A percentile compares a stretch with the other conserved stretches of the same genome.
Conservation (phyloP, 768 basidiomycete species). For the Favolaschia claudopus region DNA sequence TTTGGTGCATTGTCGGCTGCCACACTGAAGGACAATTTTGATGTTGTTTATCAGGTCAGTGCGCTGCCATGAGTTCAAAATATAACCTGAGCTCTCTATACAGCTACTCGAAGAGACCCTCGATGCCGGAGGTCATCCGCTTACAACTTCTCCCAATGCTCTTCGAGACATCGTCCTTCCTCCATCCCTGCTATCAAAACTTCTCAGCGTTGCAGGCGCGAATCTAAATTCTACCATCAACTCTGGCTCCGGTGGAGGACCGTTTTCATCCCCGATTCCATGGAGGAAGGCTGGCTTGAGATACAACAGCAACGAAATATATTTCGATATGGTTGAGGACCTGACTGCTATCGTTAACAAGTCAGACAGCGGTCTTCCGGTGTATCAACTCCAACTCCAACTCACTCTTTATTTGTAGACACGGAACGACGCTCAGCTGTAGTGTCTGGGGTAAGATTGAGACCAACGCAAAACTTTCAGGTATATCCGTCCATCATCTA, state of each 20-base stretch:
- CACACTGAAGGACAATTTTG: slow-evolving; percentile 90
- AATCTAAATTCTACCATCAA: slow-evolving; percentile 57
- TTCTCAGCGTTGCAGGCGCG: slow-evolving; percentile 61
- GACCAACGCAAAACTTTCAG: slow-evolving; percentile 78
- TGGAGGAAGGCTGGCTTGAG: slow-evolving; percentile 89
- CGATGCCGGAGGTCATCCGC: slow-evolving; percentile 89
- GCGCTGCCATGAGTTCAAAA: neutral
- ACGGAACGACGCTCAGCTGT: slow-evolving; percentile 70
- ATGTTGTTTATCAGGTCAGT: slow-evolving; percentile 90
- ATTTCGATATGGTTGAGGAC: slow-evolving; percentile 89
- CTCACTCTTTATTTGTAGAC: slow-evolving; percentile 48
- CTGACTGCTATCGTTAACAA: slow-evolving; percentile 81
- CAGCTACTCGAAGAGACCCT: slow-evolving; percentile 96
- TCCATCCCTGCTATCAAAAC: slow-evolving; percentile 83
- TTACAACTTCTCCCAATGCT: slow-evolving; percentile 90
- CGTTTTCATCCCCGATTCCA: slow-evolving; percentile 90
- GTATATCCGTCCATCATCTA: slow-evolving; percentile 42
- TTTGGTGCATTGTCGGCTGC: slow-evolving; percentile 85
- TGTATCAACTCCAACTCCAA: neutral
- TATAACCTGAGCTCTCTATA: slow-evolving; percentile 9
- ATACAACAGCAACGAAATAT: slow-evolving; percentile 90
- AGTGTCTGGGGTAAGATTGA: slow-evolving; percentile 82
- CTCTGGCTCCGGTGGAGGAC: slow-evolving; percentile 52
- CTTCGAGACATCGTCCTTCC: slow-evolving; percentile 94
- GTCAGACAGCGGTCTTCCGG: slow-evolving; percentile 48